A percentile compares a stretch with the other conserved stretches of the same genome.
These are phyloP conservation scores for Helotiales sp. DNA, from an alignment of 2,329 filamentous ascomycete genomes.

Conservation along the genomic window DNA sequence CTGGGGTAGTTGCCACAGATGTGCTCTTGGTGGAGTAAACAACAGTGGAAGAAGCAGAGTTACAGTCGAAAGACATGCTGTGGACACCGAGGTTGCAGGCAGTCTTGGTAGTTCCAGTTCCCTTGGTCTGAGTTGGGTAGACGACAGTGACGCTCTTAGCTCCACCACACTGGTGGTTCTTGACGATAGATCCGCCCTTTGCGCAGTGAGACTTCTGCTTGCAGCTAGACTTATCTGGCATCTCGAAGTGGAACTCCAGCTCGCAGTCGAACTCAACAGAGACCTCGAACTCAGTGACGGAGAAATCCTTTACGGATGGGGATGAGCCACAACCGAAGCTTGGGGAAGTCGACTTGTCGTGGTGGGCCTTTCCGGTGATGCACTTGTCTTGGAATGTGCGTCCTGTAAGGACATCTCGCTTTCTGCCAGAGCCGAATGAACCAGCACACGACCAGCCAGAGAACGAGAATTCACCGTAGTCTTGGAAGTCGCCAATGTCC, in stretches of 20 bases:
- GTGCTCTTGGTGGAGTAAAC: conserved; percentile 27
- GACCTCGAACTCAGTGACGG: conserved; percentile 75
- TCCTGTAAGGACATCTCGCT: conserved; percentile 57
- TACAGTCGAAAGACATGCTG: conserved; percentile 77
- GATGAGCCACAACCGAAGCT: conserved; percentile 62
- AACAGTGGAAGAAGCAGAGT: conserved; percentile 35
- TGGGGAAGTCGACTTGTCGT: conserved; percentile 55
- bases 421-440: conserved; percentile 53
- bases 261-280: conserved; percentile 76
- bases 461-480: conserved; percentile 76
- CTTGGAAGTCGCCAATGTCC: conserved; percentile 61
- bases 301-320: conserved; percentile 61
- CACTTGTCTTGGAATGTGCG: conserved; percentile 57
- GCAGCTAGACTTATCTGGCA: conserved; percentile 82
- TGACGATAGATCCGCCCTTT: conserved; percentile 68
- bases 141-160: conserved; percentile 80
- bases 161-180: conserved; percentile 91
- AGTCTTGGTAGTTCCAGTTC: conserved; percentile 59
- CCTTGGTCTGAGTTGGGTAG: conserved; percentile 53
- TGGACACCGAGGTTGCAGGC: conserved; percentile 76
- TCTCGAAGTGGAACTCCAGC: conserved; percentile 84
- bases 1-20: conserved; percentile 21
- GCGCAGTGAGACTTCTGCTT: conserved; percentile 76
- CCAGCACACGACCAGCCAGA: conserved; percentile 72
- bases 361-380: conserved; percentile 59